Evolutionary conservation across 1,284 basidiomycete species (phyloP).

Genomic region (Meira nashicola): DNA sequence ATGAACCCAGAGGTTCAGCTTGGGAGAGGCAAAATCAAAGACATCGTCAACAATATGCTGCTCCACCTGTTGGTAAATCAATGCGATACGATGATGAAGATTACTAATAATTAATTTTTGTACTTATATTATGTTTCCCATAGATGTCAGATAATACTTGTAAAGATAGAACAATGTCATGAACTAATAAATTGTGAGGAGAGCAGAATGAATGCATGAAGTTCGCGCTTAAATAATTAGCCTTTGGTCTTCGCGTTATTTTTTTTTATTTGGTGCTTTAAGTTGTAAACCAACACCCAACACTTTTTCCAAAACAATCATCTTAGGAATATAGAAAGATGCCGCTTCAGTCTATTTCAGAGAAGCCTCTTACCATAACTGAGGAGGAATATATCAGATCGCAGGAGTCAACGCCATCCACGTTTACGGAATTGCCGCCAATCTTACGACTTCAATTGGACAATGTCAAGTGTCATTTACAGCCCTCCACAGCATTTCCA

Average conservation of each 20-base stretch:
- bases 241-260: no score
- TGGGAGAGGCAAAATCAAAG: not conserved
- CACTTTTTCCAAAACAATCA: no score
- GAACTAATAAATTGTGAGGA: no score
- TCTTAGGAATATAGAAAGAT: conserved; percentile 1
- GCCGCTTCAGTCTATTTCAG: conserved; percentile 1
- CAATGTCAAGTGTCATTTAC: conserved; percentile 1
- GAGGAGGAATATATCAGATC: conserved; percentile 14
- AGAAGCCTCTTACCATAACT: not conserved
- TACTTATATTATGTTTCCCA: no score
- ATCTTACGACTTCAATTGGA: conserved; percentile 8
- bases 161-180: no score
- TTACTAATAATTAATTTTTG: not conserved
- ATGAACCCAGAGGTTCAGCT: not conserved
- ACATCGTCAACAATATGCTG: conserved; percentile 6
- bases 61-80: conserved; percentile 4
- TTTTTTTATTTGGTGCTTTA: no score
- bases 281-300: no score
- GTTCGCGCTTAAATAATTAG: no score
- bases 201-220: no score
- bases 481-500: conserved; percentile 2
- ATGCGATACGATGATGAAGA: conserved; percentile 9
- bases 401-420: conserved; percentile 29
- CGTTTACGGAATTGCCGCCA: not conserved
- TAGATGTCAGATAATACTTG: no score